Percentiles rank a stretch among this genome's conserved stretches.
phyloP scores from a whole-genome alignment of 257 asterid species.

The Petunia axillaris region DNA sequence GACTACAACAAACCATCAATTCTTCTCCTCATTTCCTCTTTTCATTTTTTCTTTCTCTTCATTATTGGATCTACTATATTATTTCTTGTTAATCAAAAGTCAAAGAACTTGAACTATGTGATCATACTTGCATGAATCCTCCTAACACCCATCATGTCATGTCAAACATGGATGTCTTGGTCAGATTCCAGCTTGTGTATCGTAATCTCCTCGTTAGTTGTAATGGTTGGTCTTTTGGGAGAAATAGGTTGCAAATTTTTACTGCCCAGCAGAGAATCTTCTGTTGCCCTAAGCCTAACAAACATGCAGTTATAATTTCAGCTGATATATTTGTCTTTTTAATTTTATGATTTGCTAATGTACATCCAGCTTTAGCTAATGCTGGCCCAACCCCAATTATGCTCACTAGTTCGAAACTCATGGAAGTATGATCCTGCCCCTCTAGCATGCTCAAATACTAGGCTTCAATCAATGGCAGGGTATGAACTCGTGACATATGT shows the following conservation, averaged over 20 bases:
- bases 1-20: neutral
- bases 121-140: neutral
- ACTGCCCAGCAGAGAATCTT: neutral
- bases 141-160: neutral
- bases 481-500: neutral
- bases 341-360: neutral
- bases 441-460: neutral
- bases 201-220: neutral
- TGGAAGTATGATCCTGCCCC: neutral
- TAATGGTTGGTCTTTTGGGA: neutral
- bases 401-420: neutral
- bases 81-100: neutral
- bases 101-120: neutral
- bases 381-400: neutral
- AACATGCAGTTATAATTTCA: neutral
- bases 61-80: neutral
- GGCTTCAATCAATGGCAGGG: neutral
- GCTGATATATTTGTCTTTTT: neutral
- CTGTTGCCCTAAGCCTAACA: neutral
- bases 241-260: neutral
- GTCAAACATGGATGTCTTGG: neutral
- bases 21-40: neutral
- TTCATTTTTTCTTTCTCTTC: neutral
- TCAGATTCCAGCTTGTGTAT: neutral
- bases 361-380: constrained; percentile 12